Percentiles rank a stretch among this genome's conserved stretches.
phyloP scores from a whole-genome alignment of 345 rosid genomes.

The Citropsis articulata region DNA sequence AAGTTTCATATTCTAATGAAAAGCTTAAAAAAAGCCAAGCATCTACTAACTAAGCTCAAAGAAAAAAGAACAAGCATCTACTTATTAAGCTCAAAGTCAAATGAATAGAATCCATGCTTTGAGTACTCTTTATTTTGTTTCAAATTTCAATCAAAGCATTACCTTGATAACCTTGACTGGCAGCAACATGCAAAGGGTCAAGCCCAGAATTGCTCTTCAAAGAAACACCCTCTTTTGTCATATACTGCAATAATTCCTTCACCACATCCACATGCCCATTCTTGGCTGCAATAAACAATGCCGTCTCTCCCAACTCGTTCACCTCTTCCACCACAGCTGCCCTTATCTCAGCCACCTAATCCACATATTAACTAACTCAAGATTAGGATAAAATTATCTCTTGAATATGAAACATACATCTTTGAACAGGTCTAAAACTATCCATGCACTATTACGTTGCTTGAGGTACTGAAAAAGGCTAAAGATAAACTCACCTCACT shows the following conservation, averaged over 20 bases:
- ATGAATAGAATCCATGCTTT: neutral
- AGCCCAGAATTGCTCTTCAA: constrained; percentile 69
- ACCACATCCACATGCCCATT: constrained; percentile 81
- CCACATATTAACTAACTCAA: neutral
- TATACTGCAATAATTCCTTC: constrained; percentile 58
- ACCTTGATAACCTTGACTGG: constrained; percentile 85
- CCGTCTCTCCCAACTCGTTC: constrained; percentile 93
- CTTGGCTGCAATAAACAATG: constrained; percentile 78
- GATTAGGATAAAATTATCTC: neutral
- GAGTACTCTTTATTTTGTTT: neutral
- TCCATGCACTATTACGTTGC: neutral
- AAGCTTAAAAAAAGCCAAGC: no score
- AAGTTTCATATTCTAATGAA: neutral
- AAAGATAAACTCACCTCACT: constrained; percentile 40
- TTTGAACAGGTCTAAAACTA: neutral
- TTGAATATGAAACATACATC: neutral
- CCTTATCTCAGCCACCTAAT: constrained; percentile 65
- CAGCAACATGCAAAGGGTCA: constrained; percentile 77
- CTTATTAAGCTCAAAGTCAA: no score
- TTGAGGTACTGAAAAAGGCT: neutral
- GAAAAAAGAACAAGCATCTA: neutral
- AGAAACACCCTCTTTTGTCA: constrained; percentile 55
- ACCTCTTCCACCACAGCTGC: constrained; percentile 78
- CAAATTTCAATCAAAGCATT: constrained; percentile 2
- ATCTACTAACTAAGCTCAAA: no score